Evolutionary conservation across 495 filamentous ascomycete genomes (phyloP).

Genomic region (Aspergillus baeticus): DNA sequence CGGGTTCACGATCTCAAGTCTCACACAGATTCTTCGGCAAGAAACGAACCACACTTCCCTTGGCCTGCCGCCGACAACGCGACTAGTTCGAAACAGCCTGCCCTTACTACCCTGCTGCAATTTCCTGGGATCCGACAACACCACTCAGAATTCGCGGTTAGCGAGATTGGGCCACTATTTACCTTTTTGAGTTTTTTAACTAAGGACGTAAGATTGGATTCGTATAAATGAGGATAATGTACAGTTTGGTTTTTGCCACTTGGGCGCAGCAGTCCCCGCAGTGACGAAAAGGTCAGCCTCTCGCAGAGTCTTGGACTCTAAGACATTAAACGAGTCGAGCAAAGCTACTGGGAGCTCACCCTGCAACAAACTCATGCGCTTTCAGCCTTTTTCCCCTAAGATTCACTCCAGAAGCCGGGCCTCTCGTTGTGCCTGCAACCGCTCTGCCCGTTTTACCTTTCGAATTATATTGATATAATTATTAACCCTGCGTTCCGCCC

Average conservation of each 20-base stretch:
- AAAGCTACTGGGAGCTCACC: neutral
- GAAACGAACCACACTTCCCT: neutral
- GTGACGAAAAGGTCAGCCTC: neutral
- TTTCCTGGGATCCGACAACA: neutral
- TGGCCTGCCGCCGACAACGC: neutral
- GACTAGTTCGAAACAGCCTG: slow-evolving; percentile 2
- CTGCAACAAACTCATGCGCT: no score
- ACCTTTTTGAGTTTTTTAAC: neutral
- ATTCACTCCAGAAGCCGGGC: slow-evolving; percentile 26
- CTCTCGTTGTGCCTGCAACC: slow-evolving; percentile 58
- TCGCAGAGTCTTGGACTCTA: neutral
- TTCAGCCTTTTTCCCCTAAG: neutral
- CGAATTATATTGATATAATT: slow-evolving; percentile 54
- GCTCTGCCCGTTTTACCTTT: slow-evolving; percentile 63
- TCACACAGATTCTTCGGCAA: neutral
- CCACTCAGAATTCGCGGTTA: neutral
- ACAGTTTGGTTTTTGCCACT: neutral
- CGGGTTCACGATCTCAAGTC: neutral
- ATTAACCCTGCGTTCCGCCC: slow-evolving; percentile 73
- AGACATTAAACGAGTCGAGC: slow-evolving; percentile 7
- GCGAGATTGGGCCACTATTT: neutral
- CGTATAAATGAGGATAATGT: neutral
- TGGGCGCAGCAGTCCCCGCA: neutral
- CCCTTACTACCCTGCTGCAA: neutral
- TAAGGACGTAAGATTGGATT: neutral